Conservation (phyloP, 176 grass and related monocot genomes). For the Thinopyrum elongatum region DNA sequence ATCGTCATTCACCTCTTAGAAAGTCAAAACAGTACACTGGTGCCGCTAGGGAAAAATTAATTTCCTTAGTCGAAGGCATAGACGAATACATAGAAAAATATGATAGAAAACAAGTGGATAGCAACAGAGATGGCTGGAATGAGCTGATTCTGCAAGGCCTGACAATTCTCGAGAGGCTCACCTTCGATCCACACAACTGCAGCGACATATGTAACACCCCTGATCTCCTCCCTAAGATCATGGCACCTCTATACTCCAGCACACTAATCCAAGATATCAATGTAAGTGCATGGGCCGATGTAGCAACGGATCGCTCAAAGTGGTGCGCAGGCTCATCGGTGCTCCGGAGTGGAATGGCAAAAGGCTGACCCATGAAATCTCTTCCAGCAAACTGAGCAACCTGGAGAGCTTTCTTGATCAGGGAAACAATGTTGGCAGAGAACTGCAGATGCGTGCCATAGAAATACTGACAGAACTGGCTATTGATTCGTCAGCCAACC, state of each 20-base stretch:
- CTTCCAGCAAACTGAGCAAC: not conserved
- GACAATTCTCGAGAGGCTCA: not conserved
- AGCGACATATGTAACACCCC: not conserved
- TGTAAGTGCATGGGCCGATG: not conserved
- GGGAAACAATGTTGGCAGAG: too few species aligned
- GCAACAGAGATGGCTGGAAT: not conserved
- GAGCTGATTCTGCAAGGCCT: slow-evolving; percentile 15
- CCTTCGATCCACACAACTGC: not conserved
- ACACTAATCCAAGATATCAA: not conserved
- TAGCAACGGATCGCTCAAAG: not conserved
- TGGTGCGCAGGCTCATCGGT: not conserved
- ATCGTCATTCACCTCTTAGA: not conserved
- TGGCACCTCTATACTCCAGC: not conserved
- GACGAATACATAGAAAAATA: not conserved
- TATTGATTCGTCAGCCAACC: not conserved
- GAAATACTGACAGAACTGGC: not conserved
- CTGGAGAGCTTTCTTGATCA: not conserved
- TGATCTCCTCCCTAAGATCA: not conserved
- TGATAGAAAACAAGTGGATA: not conserved
- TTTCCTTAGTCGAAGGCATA: not conserved
- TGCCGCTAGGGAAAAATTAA: not conserved
- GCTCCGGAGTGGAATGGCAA: not conserved
- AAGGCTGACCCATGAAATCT: not conserved
- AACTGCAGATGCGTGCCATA: not conserved
- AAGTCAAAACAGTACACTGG: not conserved